These are phyloP conservation scores for Saururus chinensis DNA, from an alignment of 164 flowering plant genomes.

Conservation along the genomic window DNA sequence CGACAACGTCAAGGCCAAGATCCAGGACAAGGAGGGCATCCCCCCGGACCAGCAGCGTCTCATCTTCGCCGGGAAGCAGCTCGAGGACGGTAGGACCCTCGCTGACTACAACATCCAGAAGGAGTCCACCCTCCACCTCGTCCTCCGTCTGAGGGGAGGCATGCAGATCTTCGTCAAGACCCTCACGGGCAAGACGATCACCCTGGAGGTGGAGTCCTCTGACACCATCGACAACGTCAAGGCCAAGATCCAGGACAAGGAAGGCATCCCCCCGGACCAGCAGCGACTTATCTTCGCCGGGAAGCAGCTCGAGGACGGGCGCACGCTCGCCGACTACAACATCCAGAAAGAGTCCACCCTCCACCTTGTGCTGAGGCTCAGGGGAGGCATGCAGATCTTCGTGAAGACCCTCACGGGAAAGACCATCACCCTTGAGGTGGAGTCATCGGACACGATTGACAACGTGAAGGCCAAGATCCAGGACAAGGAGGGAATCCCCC, in stretches of 20 bases:
- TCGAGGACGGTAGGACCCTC: conserved; percentile 13
- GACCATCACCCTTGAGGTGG: conserved; percentile 9
- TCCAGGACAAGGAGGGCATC: conserved; percentile 11
- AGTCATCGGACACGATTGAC: conserved; percentile 7
- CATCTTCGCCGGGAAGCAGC: conserved; percentile 12
- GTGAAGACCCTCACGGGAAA: conserved; percentile 13
- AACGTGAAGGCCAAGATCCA: conserved; percentile 11
- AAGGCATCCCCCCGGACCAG: conserved; percentile 11
- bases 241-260: conserved; percentile 11
- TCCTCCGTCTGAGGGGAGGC: conserved; percentile 6
- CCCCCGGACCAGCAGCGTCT: conserved; percentile 9
- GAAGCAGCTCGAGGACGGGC: conserved; percentile 11
- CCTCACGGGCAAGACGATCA: conserved; percentile 23
- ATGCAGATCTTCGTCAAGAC: conserved; percentile 70
- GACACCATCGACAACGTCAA: conserved; percentile 10
- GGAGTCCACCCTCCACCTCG: conserved; percentile 11
- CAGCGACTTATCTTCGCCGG: conserved; percentile 9
- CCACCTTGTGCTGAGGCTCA: conserved; percentile 8
- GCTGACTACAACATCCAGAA: conserved; percentile 12
- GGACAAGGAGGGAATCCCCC: conserved; percentile 12
- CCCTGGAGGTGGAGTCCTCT: conserved; percentile 7
- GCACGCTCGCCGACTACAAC: conserved; percentile 10
- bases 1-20: conserved; percentile 10
- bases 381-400: conserved; percentile 11
- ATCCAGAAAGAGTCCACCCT: conserved; percentile 13